Base-by-base conservation (phyloP, 768 basidiomycete species). In the Grammothele lineata region DNA sequence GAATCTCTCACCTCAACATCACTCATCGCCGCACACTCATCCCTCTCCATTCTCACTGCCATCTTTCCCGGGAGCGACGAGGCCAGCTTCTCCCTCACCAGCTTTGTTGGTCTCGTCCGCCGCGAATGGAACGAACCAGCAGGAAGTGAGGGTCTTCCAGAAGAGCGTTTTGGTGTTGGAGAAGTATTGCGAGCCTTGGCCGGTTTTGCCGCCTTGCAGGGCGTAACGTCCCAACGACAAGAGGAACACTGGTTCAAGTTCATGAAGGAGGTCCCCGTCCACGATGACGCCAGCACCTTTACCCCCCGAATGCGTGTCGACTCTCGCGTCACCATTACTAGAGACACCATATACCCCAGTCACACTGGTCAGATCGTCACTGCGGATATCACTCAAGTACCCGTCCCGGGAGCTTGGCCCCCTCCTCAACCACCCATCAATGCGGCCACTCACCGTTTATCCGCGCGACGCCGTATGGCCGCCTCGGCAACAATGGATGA, bases 171-270 rank as follows among this genome's bases (percentile, higher is more conserved):
- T 54, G 78, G 83, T 7, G 68, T 88, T 34, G 77, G 76, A 0
- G 78, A 86, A 48, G 74, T 88, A 12, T 78, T 78, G 17, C 73
- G 77, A 46, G 87, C 85, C 0, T 74, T 92, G 18, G 75, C 87
- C 6, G 87, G 81, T 1, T 92, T 88, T 87, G 83, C 83, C 5
- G 79, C 86, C 0, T 67, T 92, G 34, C 90, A 92, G 57, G 82
- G 85, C 26, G 81, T 88, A 35, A 92, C 90, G 0, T 80, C 83
- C 57, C 81, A 87, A 56, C 87, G 83, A 76, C 85, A 87, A 54
- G 87, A 92, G 60, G 72, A 75, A 59, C 69, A 66, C 35, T 87
- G 87, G 85, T 75, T 85, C 44, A 70, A 71, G 54, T 67, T 76
- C 58, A 70, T 90, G 51, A 74, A 69, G 45, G 87, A 90, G 61